Conservation (phyloP, 352 stramenopile species). For the Bremia lactucae region DNA sequence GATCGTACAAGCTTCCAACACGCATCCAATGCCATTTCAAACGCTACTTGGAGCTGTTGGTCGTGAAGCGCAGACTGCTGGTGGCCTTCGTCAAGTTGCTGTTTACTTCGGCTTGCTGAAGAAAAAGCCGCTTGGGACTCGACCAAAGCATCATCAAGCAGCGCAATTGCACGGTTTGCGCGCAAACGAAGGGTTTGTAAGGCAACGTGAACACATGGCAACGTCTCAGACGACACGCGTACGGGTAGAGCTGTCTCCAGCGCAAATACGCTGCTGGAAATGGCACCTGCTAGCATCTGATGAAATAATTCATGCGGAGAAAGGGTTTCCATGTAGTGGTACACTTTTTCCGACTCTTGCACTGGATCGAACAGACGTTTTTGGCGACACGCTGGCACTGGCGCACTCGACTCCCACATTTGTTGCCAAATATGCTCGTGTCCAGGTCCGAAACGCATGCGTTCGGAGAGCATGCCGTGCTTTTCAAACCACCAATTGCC, state of each 20-base stretch:
- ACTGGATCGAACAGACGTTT: slow-evolving; percentile 60
- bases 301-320: slow-evolving; percentile 69
- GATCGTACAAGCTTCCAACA: slow-evolving; percentile 49
- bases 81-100: slow-evolving; percentile 10
- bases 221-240: slow-evolving; percentile 9
- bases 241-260: slow-evolving; percentile 38
- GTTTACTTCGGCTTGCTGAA: slow-evolving; percentile 15
- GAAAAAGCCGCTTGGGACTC: slow-evolving; percentile 58
- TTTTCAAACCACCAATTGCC: slow-evolving; percentile 60
- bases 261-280: slow-evolving; percentile 47
- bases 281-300: slow-evolving; percentile 58
- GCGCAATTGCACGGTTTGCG: slow-evolving; percentile 37
- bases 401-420: slow-evolving; percentile 51
- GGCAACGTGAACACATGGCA: slow-evolving; percentile 28
- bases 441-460: slow-evolving; percentile 42
- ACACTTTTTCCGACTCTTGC: slow-evolving; percentile 71
- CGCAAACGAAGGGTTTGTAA: slow-evolving; percentile 25
- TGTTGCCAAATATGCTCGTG: slow-evolving; percentile 56
- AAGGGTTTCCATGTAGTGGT: slow-evolving; percentile 75
- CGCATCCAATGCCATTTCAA: slow-evolving; percentile 71
- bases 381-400: slow-evolving; percentile 49
- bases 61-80: slow-evolving; percentile 30
- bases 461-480: slow-evolving; percentile 56
- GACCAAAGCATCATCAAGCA: slow-evolving; percentile 50
- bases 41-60: slow-evolving; percentile 58